Evolutionary conservation across 2,329 filamentous ascomycete species (phyloP).

Genomic region (Polychaeton citri): DNA sequence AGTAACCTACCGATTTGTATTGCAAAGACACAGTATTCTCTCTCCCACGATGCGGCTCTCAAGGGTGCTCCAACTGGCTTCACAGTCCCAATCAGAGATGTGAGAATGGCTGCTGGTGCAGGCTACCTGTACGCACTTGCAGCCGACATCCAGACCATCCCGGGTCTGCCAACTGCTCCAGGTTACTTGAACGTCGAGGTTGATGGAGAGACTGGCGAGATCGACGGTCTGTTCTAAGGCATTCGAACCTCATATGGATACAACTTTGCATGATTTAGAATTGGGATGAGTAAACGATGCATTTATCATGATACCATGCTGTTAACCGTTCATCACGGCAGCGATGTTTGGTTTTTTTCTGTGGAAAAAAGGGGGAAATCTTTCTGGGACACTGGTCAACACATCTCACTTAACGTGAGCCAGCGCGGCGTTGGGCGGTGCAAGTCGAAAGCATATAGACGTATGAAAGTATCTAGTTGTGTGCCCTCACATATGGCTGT

Average conservation of each 20-base stretch:
- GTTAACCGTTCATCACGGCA: neutral
- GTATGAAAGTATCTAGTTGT: no score
- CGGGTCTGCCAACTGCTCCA: conserved; percentile 84
- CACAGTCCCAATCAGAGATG: conserved; percentile 86
- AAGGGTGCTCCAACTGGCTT: conserved; percentile 95
- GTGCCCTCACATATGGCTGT: no score
- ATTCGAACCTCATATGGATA: neutral
- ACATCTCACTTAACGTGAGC: neutral
- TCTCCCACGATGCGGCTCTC: conserved; percentile 81
- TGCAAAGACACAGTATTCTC: conserved; percentile 95
- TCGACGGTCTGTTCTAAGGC: conserved; percentile 64
- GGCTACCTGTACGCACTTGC: conserved; percentile 92
- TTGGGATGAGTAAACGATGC: neutral
- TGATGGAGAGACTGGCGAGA: conserved; percentile 38
- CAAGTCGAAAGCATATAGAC: no score
- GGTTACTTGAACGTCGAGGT: conserved; percentile 90
- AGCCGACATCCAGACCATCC: conserved; percentile 96
- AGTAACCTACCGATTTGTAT: conserved; percentile 89
- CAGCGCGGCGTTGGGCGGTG: neutral
- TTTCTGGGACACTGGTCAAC: neutral
- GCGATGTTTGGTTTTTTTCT: neutral
- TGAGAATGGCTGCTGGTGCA: conserved; percentile 83
- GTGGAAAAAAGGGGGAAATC: neutral
- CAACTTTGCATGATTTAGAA: neutral
- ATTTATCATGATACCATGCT: neutral